Conservation (phyloP, 2,329 filamentous ascomycete species). For the Fusarium sp. region DNA sequence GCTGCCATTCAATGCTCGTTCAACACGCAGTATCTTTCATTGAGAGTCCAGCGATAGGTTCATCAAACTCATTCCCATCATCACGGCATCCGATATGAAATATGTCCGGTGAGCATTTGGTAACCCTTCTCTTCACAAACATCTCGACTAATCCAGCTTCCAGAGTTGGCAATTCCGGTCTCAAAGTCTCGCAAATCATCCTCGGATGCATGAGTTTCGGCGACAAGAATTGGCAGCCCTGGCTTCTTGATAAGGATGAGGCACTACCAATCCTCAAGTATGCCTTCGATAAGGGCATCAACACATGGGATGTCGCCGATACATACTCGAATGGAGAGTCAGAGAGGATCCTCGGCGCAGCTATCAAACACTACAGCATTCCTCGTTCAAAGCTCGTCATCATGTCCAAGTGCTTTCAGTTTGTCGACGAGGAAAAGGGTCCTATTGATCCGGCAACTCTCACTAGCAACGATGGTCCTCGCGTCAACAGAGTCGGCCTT, state of each 20-base stretch:
- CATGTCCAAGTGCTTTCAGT: not conserved
- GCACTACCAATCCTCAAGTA: not conserved
- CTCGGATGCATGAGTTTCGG: not conserved
- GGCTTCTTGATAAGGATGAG: not conserved
- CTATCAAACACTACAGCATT: not conserved
- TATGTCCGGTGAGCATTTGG: not conserved
- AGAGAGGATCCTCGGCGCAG: not conserved
- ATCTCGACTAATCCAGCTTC: not conserved
- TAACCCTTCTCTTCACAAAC: too few relatives aligned
- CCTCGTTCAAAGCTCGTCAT: not conserved
- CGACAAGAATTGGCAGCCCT: not conserved
- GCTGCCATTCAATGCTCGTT: accelerated
- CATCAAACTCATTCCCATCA: accelerated
- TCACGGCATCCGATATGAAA: not conserved
- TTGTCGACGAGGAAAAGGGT: not conserved
- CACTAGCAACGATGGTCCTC: not conserved
- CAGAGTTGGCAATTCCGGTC: not conserved
- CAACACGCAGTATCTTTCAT: not conserved
- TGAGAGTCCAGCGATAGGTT: accelerated
- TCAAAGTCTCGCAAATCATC: not conserved
- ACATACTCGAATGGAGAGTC: not conserved
- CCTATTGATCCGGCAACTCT: not conserved
- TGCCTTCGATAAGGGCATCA: not conserved
- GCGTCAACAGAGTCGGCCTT: not conserved
- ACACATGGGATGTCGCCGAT: not conserved